Base-by-base conservation (phyloP, 768 basidiomycete genomes). In the Mycena maculata region DNA sequence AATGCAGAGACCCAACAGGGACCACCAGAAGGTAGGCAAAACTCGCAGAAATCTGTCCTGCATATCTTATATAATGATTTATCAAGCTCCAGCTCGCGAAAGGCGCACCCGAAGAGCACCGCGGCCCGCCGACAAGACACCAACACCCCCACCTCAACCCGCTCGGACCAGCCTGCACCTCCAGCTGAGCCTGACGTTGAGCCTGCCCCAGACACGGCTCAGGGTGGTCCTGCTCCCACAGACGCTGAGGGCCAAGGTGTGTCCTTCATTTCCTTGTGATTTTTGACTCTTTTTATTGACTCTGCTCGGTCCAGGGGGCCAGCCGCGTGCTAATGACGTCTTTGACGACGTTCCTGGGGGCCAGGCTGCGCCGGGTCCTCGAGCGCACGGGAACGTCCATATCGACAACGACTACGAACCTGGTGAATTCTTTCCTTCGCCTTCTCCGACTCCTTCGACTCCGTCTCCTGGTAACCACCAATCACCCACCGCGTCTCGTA, bases 81-180 rank as follows among this genome's bases (percentile, higher is more conserved):
- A 38, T 39, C 15, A 41, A 56, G 42, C 54, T 42, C 54, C 54
- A 27, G 13, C 20, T 16, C 52, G 52, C 31, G 18, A 36, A 20
- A 20, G 25, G 28, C 44, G 44, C 56, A 36, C 6, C 27, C 42
- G 44, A n/a, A n/a, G n/a, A n/a, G n/a, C n/a, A n/a, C n/a, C n/a
- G n/a, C n/a, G n/a, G n/a, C n/a, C n/a, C n/a, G 38, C 39, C 12
- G 49, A 61, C 60, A 61, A 42, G 36, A 61, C 60, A 52, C 60
- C 60, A 18, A n/a, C 60, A 2, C 49, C 36, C 16, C 49, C 49
- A 0, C 49, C 49, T n/a, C 20, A 48, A 15, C 55, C 54, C 27
- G 27, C 41, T 44, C 38, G 23, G n/a, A 30, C 13, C 60, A 30
- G 12, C 60, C 25, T 16, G 56, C 33, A 41, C 49, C 48, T 4